Base-by-base conservation (phyloP, 1,284 basidiomycete genomes). In the Microbotryomycetes sp. region DNA sequence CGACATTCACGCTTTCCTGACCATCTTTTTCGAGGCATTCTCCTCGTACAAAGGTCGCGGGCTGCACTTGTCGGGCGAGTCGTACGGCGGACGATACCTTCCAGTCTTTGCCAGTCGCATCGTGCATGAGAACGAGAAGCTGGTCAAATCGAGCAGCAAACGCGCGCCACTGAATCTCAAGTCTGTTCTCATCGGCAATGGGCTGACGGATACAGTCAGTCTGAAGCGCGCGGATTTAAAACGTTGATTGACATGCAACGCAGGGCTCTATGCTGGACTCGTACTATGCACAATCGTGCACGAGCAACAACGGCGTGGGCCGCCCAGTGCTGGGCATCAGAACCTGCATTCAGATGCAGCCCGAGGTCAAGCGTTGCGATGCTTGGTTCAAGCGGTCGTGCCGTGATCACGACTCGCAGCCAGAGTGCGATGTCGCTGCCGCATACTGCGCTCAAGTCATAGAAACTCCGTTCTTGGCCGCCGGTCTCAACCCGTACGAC, bases 31-130 rank as follows among this genome's bases (percentile, higher is more conserved):
- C 59, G 64, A 68, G 27, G 68, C 73, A 5, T 75, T 75, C 54
- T 65, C 72, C 46, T 60, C 66, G 23, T 72, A 74, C 70, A 66
- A 59, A 48, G 60, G 56, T 24, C 57, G 66, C 11, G 49, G 49
- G 13, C 58, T 68, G 51, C 66, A 68, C 45, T 59, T 68, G 11
- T 45, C 35, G 13, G 53, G 66, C 48, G 52, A 63, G 58, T 45
- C 50, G 23, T 46, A 50, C 30, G 50, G n/a, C 48, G 89, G 90
- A 3, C 83, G 88, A 24, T 91, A 90, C 74, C 79, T 92, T 7
- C 91, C 90, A 0, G 77, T 90, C 5, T 92, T 89, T 66, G 91
- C 89, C 0, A 79, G 86, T 1, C 82, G 83, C 18, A 82, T 93
- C 0, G 84, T 86, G 49, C 89, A 92, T 74, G 85, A 88, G 65